Conservation (phyloP, 1,284 basidiomycete species). For the Neonothopanus nambi region DNA sequence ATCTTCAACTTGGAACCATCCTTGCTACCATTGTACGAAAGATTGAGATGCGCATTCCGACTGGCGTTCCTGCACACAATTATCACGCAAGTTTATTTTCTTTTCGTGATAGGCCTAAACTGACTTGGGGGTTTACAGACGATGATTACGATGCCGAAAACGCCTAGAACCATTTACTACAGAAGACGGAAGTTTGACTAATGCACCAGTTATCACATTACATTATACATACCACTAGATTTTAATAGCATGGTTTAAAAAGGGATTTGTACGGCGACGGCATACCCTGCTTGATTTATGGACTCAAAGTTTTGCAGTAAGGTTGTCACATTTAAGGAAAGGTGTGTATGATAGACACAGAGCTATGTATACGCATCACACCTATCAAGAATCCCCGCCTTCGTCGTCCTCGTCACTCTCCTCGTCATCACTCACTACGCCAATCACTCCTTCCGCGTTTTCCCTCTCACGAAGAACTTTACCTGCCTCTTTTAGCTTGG, state of each 20-base stretch:
- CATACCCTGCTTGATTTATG: no score
- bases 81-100: constrained; percentile 69
- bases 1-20: constrained; percentile 89
- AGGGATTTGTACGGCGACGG: no score
- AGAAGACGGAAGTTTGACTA: constrained; percentile 16
- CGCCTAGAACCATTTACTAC: constrained; percentile 17
- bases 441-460: constrained; percentile 61
- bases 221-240: no score
- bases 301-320: no score
- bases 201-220: not conserved
- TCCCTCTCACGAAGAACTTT: constrained; percentile 63
- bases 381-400: not conserved
- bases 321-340: no score
- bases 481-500: constrained; percentile 73
- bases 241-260: no score
- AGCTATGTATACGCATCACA: no score
- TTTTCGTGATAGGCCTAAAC: not conserved
- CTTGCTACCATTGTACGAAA: constrained; percentile 79
- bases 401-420: constrained; percentile 49
- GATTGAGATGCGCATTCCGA: constrained; percentile 73
- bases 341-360: no score
- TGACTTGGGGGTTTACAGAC: constrained; percentile 19
- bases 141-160: constrained; percentile 37
- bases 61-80: constrained; percentile 79
- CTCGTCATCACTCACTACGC: constrained; percentile 69